Evolutionary conservation across 2,329 filamentous ascomycete species (phyloP), one percentile per base, ranked within the genome.

Genomic region (Didymella lethalis): DNA sequence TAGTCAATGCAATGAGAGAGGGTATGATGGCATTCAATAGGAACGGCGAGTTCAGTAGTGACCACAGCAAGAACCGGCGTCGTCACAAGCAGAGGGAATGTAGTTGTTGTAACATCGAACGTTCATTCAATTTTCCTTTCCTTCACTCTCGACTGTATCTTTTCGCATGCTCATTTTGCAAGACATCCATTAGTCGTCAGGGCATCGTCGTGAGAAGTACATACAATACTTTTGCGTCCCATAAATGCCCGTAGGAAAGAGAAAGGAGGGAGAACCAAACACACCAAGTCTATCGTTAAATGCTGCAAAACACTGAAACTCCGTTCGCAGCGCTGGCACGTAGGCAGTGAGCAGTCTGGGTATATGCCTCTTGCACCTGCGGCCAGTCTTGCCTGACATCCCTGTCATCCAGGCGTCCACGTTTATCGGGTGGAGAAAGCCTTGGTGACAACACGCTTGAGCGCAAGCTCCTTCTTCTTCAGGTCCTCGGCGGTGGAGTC

Each of bases 391-490:
- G 55, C 63, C 54, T 54, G 63, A 59, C 48, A 51, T 54, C 50
- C 61, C 50, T 48, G 53, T 59, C 57, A 53, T 47, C 45, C 58
- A 59, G 32, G 51, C 40, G 60, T 62, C 56, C 50, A 60, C 66
- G 58, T 60, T 69, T 93, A 96, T 82, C 92, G 89, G 77, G 92
- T 93, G 67, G 92, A 89, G 92, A 96, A 96, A 75, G 91, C 93
- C 90, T 98, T 99, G 83, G 95, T 99, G 75, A 99, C 93, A 72
- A 96, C 88, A 77, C 95, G 88, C 92, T 98, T 99, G 67, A 99
- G 88, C 63, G 93, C 93, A 69, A 99, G 86, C 87, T 99, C 95
- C 90, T 97, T 96, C 92, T 98, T 98, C 92, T 96, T 98, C 73
- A 99, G 86, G 79, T 99, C 95, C 73, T 99, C 96, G 63, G 93